Evolutionary conservation across 768 basidiomycete species (phyloP).

Genomic region (Lactifluus echinatus): DNA sequence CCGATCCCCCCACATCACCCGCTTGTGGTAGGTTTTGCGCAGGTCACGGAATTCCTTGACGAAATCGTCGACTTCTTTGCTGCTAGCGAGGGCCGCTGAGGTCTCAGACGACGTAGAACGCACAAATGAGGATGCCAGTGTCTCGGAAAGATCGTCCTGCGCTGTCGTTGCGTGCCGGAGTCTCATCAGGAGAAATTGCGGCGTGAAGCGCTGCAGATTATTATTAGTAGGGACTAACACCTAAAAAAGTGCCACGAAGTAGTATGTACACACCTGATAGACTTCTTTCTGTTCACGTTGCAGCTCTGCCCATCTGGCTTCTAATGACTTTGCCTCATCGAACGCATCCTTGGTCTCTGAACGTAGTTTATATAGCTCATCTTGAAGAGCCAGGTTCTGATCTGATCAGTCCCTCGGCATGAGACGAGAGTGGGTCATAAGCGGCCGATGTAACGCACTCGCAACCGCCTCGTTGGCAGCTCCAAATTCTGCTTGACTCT

Average conservation of each 20-base stretch:
- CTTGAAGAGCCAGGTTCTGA: constrained; percentile 68
- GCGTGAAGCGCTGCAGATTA: constrained; percentile 60
- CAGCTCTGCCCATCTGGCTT: constrained; percentile 76
- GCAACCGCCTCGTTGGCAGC: constrained; percentile 83
- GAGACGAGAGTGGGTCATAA: constrained; percentile 10
- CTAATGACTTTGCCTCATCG: constrained; percentile 74
- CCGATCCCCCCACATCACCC: constrained; percentile 81
- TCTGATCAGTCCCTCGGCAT: constrained; percentile 33
- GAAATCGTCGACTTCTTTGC: constrained; percentile 74
- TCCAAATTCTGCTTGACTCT: constrained; percentile 69
- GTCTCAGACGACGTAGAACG: constrained; percentile 34
- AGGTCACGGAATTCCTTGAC: constrained; percentile 80
- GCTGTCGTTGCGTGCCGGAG: constrained; percentile 81
- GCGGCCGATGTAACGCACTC: constrained; percentile 39
- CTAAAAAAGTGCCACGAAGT: background rate
- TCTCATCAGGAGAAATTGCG: constrained; percentile 83
- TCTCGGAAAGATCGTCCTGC: constrained; percentile 86
- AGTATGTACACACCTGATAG: constrained; percentile 55
- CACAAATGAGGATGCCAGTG: constrained; percentile 75
- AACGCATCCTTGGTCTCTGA: constrained; percentile 82
- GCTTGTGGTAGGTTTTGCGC: constrained; percentile 88
- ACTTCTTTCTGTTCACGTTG: constrained; percentile 84
- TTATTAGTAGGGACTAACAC: background rate
- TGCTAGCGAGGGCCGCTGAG: constrained; percentile 21
- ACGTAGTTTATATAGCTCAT: constrained; percentile 64